Evolutionary conservation across 441 rosid genomes (phyloP).

Genomic region (Arabidopsis hybrid): DNA sequence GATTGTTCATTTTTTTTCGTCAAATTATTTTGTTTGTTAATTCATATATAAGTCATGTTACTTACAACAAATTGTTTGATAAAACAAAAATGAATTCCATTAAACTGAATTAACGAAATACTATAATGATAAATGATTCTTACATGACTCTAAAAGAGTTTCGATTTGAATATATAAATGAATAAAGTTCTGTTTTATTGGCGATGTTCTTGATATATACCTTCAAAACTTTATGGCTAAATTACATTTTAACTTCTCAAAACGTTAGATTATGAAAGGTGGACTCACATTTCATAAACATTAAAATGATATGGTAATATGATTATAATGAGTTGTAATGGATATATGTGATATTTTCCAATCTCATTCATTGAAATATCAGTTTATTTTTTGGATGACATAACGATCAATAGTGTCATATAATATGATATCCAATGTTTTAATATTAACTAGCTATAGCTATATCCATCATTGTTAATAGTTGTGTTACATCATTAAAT

Average conservation of each 20-base stretch:
- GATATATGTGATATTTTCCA: neutral
- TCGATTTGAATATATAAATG: neutral
- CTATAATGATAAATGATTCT: neutral
- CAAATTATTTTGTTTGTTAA: too few species aligned
- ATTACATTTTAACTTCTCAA: too few species aligned
- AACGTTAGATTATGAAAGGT: too few species aligned
- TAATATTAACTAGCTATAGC: neutral
- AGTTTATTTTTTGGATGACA: neutral
- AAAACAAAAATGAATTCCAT: neutral
- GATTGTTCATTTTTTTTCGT: too few species aligned
- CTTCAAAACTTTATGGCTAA: too few species aligned
- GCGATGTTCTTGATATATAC: too few species aligned
- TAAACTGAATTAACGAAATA: neutral
- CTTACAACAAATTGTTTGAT: too few species aligned
- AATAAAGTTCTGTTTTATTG: neutral
- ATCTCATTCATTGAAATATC: neutral
- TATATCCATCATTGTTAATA: slow-evolving; percentile 3
- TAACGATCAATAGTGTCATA: slow-evolving; percentile 4
- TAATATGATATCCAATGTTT: neutral
- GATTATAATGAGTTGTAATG: neutral
- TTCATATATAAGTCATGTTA: too few species aligned
- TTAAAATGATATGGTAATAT: neutral
- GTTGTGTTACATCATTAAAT: slow-evolving; percentile 18
- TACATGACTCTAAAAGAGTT: neutral
- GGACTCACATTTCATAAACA: too few species aligned